Base-by-base conservation (phyloP, 164 flowering plant species). In the Stephania cephalantha region DNA sequence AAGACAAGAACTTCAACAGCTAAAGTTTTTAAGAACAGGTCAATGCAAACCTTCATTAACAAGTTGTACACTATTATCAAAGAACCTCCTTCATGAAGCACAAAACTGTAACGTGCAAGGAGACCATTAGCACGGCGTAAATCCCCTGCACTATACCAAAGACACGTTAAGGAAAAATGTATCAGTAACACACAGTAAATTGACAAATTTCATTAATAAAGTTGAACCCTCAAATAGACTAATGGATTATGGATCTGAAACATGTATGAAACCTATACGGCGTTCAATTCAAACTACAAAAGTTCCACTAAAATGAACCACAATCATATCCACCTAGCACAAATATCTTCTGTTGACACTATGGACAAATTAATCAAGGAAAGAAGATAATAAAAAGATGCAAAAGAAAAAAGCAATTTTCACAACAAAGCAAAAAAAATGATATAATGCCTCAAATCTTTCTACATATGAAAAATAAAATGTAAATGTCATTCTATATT, bases 41-140 rank as follows among this genome's bases (percentile, higher is more conserved):
- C 53, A 77, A 53, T 20, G 71, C 31, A 73, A 71, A 90, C 93
- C 93, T 91, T 91, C 87, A 91, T 89, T 76, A 91, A 69, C 78
- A 89, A 82, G 85, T 91, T 91, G 82, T 85, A 91, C 58, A 85
- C 73, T 22, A 76, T 67, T 73, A 88, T 78, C 50, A 91, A 85
- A 55, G 87, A 83, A 71, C 74, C 84, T 7, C 85, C 86, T 79
- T 84, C 88, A 74, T 76, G 88, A 72, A 89, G 81, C 50, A 83
- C 74, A 82, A 46, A 77, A 15, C 89, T 86, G 78, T 85, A 89
- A 52, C 91, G 87, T 52, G 95, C 91, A 78, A 90, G 88, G 78
- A 90, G 90, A 74, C 93, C 95, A 83, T 88, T 86, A 65, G 90
- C 93, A 75, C 95, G 93, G 79, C 91, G 88, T 48, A 91, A 71